Percentiles rank a stretch among this genome's conserved stretches.
phyloP scores from a whole-genome alignment of 2,329 filamentous ascomycete genomes.

The Beauveria australis region DNA sequence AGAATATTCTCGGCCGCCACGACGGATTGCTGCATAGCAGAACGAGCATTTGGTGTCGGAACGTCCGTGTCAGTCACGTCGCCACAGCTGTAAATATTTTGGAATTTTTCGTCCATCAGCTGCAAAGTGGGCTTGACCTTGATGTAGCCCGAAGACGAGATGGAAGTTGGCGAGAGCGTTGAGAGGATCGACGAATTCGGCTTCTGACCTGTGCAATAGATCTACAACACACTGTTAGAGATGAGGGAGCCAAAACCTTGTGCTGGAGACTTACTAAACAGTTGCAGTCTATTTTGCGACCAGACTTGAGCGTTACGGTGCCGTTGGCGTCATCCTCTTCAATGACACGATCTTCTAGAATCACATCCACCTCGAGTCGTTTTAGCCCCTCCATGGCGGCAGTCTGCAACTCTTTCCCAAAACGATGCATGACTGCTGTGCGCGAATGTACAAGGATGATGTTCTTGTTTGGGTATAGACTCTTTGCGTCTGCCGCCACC shows the following conservation, averaged over 20 bases:
- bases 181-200: constrained; percentile 45
- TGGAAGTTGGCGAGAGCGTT: constrained; percentile 31
- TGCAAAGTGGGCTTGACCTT: constrained; percentile 49
- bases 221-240: constrained; percentile 6
- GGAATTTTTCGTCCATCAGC: constrained; percentile 36
- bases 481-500: constrained; percentile 51
- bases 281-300: constrained; percentile 38
- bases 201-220: constrained; percentile 52
- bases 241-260: not conserved
- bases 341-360: constrained; percentile 42
- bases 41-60: constrained; percentile 43
- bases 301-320: constrained; percentile 36
- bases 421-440: constrained; percentile 42
- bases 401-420: constrained; percentile 33
- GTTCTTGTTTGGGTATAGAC: constrained; percentile 44
- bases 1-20: constrained; percentile 48
- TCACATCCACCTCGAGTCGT: constrained; percentile 38
- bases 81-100: constrained; percentile 54
- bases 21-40: constrained; percentile 44
- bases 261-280: constrained; percentile 32
- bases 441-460: constrained; percentile 53
- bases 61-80: constrained; percentile 49
- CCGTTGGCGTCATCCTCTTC: constrained; percentile 27
- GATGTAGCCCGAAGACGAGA: constrained; percentile 42
- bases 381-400: constrained; percentile 33